These are phyloP conservation scores for Fraxinus paxiana DNA, from an alignment of 305 asterid species.

Conservation along the genomic window DNA sequence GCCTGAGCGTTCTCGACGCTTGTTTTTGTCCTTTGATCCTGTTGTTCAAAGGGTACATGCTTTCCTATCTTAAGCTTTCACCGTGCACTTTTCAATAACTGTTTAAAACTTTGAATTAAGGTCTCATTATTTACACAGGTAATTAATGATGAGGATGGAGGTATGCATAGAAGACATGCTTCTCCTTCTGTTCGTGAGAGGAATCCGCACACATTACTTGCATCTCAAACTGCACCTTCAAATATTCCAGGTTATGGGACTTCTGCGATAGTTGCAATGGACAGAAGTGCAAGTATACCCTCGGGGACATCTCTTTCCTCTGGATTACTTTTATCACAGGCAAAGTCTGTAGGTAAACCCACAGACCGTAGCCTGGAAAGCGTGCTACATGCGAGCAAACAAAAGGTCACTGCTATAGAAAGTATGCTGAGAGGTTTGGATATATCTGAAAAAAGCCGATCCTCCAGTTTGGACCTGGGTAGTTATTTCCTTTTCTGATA, in stretches of 20 bases:
- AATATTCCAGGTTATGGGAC: conserved; percentile 90
- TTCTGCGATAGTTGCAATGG: conserved; percentile 97
- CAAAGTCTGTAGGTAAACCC: conserved; percentile 60
- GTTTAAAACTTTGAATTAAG: conserved; percentile 25
- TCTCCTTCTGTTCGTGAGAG: conserved; percentile 96
- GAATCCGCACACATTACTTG: conserved; percentile 52
- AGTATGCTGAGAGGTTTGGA: conserved; percentile 93
- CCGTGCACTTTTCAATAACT: conserved; percentile 3
- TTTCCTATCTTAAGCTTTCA: conserved; percentile 19
- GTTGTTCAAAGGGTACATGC: conserved; percentile 85
- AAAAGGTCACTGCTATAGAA: conserved; percentile 96
- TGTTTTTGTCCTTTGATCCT: conserved; percentile 83
- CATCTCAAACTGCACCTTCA: conserved; percentile 63
- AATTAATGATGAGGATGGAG: conserved; percentile 94
- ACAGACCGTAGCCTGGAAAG: conserved; percentile 93
- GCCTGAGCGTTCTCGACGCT: conserved; percentile 96
- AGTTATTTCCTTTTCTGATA: conserved; percentile 36
- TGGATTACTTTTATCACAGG: conserved; percentile 71
- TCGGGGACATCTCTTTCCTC: conserved; percentile 69
- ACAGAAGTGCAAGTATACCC: conserved; percentile 72
- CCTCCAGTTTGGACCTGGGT: conserved; percentile 99
- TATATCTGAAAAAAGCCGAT: conserved; percentile 67
- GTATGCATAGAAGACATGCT: conserved; percentile 89
- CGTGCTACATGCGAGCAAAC: conserved; percentile 91
- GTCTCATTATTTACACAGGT: conserved; percentile 46